Base-by-base conservation (phyloP, 2,329 filamentous ascomycete species). In the Sarocladium strictum region DNA sequence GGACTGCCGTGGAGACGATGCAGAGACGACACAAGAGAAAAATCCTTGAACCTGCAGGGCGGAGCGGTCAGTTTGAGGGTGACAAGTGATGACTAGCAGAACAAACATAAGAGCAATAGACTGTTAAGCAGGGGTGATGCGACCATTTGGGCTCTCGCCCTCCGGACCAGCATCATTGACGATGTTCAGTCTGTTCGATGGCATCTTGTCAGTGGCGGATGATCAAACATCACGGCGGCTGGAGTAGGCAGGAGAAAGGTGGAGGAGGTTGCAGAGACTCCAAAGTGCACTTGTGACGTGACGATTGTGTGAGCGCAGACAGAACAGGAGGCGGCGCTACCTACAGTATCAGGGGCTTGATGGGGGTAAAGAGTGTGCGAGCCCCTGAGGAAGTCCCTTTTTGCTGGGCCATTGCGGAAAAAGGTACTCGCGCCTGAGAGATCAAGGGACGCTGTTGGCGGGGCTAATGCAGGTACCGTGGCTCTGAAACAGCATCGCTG, bases 381-480 rank as follows among this genome's bases (percentile, higher is more conserved):
- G 43, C 47, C 47, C 47, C 47, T 51, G 47, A 51, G 17, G 29
- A 47, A 47, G 43, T 47, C 43, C 21, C 43, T 27, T 27, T 27
- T 47, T n/a, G 43, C 43, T 47, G 43, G 11, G 38, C 9, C 7
- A 23, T 3, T 14, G 9, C 38, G 19, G n/a, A 10, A 23, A 7
- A 19, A 3, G 14, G 38, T 43, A 43, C 38, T 43, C 23, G n/a
- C 6, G 14, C 14, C 3, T 12, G n/a, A 6, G 10, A 12, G 12
- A 27, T 7, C 5, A 19, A 17, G 47, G 47, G 29, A 32, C 47
- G 43, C 47, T 29, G 47, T 35, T 51, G 47, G 15, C 4, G 33
- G 50, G 50, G 50, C 50, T 38, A 53, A 53, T 53, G 50, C 50
- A 53, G 50, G 50, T 53, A 53, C 50, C 50, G 32, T 24, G 14